A percentile compares a stretch with the other conserved stretches of the same genome.
These are phyloP conservation scores for Paraphoma sp. DNA, from an alignment of 2,329 filamentous ascomycete genomes.

Conservation along the genomic window DNA sequence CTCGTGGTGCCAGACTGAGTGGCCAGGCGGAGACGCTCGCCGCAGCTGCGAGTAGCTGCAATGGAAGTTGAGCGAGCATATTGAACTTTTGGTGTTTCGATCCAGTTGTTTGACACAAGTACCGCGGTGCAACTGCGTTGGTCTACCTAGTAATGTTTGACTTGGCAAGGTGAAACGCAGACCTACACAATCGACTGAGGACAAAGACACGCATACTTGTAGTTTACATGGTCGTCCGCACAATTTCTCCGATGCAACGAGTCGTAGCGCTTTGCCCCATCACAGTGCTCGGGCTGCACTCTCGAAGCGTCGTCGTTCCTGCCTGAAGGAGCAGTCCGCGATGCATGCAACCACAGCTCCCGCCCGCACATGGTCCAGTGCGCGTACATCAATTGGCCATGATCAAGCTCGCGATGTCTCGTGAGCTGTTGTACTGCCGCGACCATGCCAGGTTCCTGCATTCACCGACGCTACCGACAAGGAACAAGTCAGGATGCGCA, in stretches of 20 bases:
- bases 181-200: not conserved
- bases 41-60: conserved; percentile 30
- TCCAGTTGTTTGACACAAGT: no score
- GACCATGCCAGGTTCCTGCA: conserved; percentile 6
- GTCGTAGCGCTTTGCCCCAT: not conserved
- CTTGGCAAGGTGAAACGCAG: no score
- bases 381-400: conserved; percentile 8
- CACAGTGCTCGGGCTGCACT: not conserved
- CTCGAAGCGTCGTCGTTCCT: not conserved
- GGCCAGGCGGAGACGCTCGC: conserved; percentile 33
- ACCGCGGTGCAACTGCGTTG: no score
- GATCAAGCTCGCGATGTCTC: not conserved
- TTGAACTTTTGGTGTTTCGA: conserved; percentile 1
- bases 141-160: no score
- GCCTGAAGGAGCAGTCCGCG: conserved; percentile 3
- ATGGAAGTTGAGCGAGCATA: conserved; percentile 32
- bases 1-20: conserved; percentile 44
- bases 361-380: conserved; percentile 10
- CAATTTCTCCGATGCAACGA: not conserved
- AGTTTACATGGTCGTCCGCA: not conserved
- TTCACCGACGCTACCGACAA: not conserved
- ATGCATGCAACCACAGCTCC: conserved; percentile 7
- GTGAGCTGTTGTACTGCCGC: conserved; percentile 2
- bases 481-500: conserved; percentile 3
- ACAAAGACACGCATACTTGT: not conserved